phyloP scores from a whole-genome alignment of 169 alveolate species.

The Cryptosporidium sp. region DNA sequence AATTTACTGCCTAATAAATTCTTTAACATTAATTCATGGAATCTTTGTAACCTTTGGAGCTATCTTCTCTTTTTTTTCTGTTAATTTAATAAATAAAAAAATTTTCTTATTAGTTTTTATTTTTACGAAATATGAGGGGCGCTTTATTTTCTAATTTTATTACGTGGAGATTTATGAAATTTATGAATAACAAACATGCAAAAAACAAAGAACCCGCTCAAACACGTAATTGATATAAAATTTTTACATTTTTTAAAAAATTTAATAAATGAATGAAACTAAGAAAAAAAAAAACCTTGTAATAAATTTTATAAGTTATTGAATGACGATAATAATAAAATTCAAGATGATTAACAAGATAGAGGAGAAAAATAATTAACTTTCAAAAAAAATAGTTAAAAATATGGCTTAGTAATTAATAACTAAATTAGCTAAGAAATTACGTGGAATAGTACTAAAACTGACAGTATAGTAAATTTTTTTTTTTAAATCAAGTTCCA shows the following conservation, averaged over 20 bases:
- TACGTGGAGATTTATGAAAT: background rate
- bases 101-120: background rate
- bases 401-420: background rate
- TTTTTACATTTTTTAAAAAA: background rate
- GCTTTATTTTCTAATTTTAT: background rate
- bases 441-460: background rate
- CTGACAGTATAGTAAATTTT: background rate
- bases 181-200: background rate
- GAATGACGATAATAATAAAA: no score
- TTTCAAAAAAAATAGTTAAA: no score
- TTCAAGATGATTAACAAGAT: no score
- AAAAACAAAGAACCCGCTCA: background rate
- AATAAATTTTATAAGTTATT: no score
- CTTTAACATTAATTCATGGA: slow-evolving; percentile 1
- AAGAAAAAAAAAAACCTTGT: background rate
- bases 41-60: background rate
- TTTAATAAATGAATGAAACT: background rate
- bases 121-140: background rate
- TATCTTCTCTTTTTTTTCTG: background rate
- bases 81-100: no score
- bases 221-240: background rate
- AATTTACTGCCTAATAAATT: no score
- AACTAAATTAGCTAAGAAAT: background rate
- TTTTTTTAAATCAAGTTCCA: background rate
- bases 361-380: no score